These are phyloP conservation scores for Mucor piriformis DNA, from an alignment of 371 early-diverging fungal species.

Conservation along the genomic window DNA sequence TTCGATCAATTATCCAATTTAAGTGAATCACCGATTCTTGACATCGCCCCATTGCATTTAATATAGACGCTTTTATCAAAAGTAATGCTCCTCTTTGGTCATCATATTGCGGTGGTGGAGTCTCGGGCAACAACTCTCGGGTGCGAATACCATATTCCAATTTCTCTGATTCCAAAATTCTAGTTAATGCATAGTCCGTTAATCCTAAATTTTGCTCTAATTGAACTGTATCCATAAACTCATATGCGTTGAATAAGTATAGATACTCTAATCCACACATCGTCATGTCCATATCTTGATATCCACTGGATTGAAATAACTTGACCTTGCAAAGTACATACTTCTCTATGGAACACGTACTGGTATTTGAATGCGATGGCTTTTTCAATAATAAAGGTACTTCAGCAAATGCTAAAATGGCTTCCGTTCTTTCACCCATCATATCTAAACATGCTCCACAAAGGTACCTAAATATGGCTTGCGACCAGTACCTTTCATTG, in stretches of 20 bases:
- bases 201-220: conserved; percentile 41
- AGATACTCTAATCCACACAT: conserved; percentile 62
- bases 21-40: conserved; percentile 48
- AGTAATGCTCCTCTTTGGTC: conserved; percentile 43
- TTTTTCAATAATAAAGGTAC: conserved; percentile 30
- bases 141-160: conserved; percentile 45
- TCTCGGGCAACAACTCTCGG: conserved; percentile 44
- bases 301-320: conserved; percentile 49
- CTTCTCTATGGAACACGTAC: conserved; percentile 53
- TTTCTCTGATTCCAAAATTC: conserved; percentile 43
- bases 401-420: conserved; percentile 41
- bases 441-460: conserved; percentile 55
- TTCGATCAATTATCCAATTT: conserved; percentile 64
- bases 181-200: conserved; percentile 44
- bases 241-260: conserved; percentile 59
- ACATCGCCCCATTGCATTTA: conserved; percentile 41
- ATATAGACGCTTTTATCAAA: conserved; percentile 43
- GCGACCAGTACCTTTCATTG: conserved; percentile 50
- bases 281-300: conserved; percentile 55
- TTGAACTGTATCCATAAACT: conserved; percentile 50
- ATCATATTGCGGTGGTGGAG: conserved; percentile 44
- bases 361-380: conserved; percentile 34
- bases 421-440: conserved; percentile 40
- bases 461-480: conserved; percentile 51
- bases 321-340: conserved; percentile 59